Evolutionary conservation across 2,329 filamentous ascomycete genomes (phyloP), one percentile per base, ranked within the genome.

Genomic region (Zopfia rhizophila): DNA sequence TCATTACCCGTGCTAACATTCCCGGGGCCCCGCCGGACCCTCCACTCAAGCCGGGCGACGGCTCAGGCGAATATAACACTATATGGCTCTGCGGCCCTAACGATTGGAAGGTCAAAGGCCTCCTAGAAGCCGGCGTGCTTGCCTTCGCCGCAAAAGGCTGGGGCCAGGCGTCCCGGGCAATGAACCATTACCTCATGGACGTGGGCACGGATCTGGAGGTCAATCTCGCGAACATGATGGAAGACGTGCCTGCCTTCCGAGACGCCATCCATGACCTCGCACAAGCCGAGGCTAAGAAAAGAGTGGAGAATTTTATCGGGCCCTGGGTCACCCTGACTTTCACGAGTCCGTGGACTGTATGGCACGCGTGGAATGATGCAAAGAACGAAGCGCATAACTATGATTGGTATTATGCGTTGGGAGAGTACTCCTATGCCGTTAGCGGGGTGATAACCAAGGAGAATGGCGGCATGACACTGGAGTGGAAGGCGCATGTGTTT

Each of bases 371-470:
- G 8, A 21, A 36, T n/a, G 21, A 36, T 10, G 24, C 10, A n/a
- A 27, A 27, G 24, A 27, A 27, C 24, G 24, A 27, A 27, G 24
- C 24, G 10, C 24, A 27, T 27, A 27, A 27, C 24, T 8, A n/a
- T 13, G 32, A 36, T n/a, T 19, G 8, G 14, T 41, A 7, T 17
- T 41, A 8, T 13, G 38, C 38, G 4, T n/a, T 41, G 5, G 38
- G 38, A n/a, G 38, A 23, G 17, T 41, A 23, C 16, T 22, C 16
- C 7, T 41, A 19, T 18, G 18, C 11, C 10, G 38, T 41, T 14
- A 33, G 25, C 18, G 38, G 38, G 10, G 16, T 41, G 17, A 19
- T 41, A 11, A 41, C 38, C 12, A 41, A 41, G 27, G 17, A 5
- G 13, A 6, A 8, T 32, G 38, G 27, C 8, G 21, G 21, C 2